Percentiles rank a stretch among this genome's conserved stretches.
These are phyloP conservation scores for Penicillium brevicompactum DNA, from an alignment of 2,329 filamentous ascomycete genomes.

Conservation along the genomic window DNA sequence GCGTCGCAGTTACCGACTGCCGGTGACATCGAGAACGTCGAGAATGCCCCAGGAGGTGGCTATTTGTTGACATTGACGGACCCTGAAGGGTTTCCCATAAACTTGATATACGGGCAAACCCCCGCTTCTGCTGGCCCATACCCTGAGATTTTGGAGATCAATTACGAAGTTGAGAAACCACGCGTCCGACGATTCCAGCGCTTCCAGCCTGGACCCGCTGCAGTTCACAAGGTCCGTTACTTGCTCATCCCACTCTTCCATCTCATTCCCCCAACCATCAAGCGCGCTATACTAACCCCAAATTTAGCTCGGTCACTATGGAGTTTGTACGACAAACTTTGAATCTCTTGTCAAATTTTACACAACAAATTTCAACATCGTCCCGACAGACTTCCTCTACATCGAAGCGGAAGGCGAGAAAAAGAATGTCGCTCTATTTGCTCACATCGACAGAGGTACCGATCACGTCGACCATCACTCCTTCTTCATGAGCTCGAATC, in stretches of 20 bases:
- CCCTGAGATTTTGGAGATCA: conserved; percentile 25
- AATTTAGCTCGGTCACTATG: conserved; percentile 32
- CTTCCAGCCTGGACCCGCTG: conserved; percentile 33
- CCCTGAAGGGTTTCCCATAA: conserved; percentile 43
- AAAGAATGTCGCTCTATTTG: conserved; percentile 47
- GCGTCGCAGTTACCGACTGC: conserved; percentile 30
- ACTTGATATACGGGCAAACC: conserved; percentile 43
- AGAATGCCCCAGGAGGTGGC: conserved; percentile 44
- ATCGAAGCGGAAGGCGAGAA: conserved; percentile 18
- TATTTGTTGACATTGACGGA: conserved; percentile 40
- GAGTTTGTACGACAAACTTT: conserved; percentile 30
- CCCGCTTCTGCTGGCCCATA: conserved; percentile 20
- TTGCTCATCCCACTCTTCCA: neutral
- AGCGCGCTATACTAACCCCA: neutral
- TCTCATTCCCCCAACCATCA: neutral
- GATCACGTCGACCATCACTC: conserved; percentile 55
- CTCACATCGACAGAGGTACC: conserved; percentile 53
- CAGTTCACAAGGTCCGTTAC: conserved; percentile 32
- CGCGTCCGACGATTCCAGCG: conserved; percentile 32
- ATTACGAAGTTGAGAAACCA: conserved; percentile 31
- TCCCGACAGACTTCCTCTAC: conserved; percentile 35
- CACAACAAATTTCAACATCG: conserved; percentile 33
- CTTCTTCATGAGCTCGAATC: conserved; percentile 50
- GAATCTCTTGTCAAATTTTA: conserved; percentile 30
- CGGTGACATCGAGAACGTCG: conserved; percentile 32